Evolutionary conservation across 352 stramenopile genomes (phyloP).

Genomic region (Phytopythium delawarense): DNA sequence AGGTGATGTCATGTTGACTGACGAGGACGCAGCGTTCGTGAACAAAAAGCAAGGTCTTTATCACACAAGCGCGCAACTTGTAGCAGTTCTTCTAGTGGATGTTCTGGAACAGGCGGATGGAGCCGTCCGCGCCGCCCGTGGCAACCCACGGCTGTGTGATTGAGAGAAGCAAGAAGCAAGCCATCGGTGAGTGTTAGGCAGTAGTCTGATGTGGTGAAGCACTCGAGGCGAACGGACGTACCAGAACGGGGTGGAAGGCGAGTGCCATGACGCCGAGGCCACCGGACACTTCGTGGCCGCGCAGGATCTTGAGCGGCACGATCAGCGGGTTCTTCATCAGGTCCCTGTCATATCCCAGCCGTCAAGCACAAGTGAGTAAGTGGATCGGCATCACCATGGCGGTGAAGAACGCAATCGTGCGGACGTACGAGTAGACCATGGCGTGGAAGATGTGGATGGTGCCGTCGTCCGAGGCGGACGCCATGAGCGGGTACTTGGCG

Average conservation of each 20-base stretch:
- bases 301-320: slow-evolving; percentile 99
- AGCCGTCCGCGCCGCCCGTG: slow-evolving; percentile 92
- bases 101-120: slow-evolving; percentile 97
- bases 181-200: neutral
- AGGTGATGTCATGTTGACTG: neutral
- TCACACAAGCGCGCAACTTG: neutral
- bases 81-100: slow-evolving; percentile 74
- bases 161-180: slow-evolving; percentile 10
- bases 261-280: slow-evolving; percentile 94
- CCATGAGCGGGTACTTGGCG: slow-evolving; percentile 97
- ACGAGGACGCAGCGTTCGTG: neutral
- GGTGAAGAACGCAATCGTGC: neutral
- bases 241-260: slow-evolving; percentile 97
- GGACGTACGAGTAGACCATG: slow-evolving; percentile 96
- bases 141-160: slow-evolving; percentile 86
- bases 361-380: slow-evolving; percentile 7
- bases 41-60: neutral
- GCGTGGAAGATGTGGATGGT: slow-evolving; percentile 99
- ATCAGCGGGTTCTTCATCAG: slow-evolving; percentile 99
- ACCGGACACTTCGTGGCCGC: slow-evolving; percentile 91
- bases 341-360: slow-evolving; percentile 56
- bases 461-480: slow-evolving; percentile 97
- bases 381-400: neutral
- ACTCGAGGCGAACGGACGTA: slow-evolving; percentile 24
- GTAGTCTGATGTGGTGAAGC: neutral